Evolutionary conservation across 2,329 filamentous ascomycete genomes (phyloP).

Genomic region (Lasiodiplodia hormozganensis): DNA sequence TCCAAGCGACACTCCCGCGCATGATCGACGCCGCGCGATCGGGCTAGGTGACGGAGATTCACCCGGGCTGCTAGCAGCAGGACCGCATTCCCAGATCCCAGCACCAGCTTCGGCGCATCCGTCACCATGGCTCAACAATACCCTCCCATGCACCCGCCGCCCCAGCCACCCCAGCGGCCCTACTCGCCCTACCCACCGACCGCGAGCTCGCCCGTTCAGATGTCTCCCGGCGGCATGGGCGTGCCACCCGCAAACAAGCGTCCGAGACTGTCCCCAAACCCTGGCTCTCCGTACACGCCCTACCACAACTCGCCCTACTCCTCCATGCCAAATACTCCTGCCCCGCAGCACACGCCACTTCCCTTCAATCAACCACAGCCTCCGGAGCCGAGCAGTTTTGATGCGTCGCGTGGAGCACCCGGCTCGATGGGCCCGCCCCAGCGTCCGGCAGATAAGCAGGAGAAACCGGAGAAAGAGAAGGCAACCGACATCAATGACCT

Average conservation of each 20-base stretch:
- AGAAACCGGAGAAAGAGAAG: slow-evolving; percentile 66
- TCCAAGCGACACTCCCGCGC: not conserved
- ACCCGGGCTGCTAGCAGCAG: slow-evolving; percentile 24
- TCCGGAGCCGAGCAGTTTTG: slow-evolving; percentile 27
- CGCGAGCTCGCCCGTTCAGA: slow-evolving; percentile 44
- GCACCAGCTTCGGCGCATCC: slow-evolving; percentile 11
- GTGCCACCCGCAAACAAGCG: slow-evolving; percentile 71
- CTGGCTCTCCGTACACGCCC: slow-evolving; percentile 51
- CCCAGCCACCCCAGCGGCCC: slow-evolving; percentile 55
- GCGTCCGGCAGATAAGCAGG: slow-evolving; percentile 60
- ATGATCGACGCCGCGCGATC: slow-evolving; percentile 21
- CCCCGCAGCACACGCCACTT: slow-evolving; percentile 40
- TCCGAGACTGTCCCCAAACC: slow-evolving; percentile 56
- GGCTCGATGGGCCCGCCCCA: slow-evolving; percentile 70
- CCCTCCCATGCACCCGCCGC: slow-evolving; percentile 42
- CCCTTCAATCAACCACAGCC: slow-evolving; percentile 61
- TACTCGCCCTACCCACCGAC: slow-evolving; percentile 62
- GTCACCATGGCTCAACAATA: slow-evolving; percentile 36
- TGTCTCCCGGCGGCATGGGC: slow-evolving; percentile 59
- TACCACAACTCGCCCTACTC: slow-evolving; percentile 57
- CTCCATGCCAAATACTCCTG: slow-evolving; percentile 43
- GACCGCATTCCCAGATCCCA: not conserved
- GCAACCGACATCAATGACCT: slow-evolving; percentile 73
- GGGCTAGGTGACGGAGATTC: slow-evolving; percentile 25
- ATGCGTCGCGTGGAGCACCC: slow-evolving; percentile 35